A percentile compares a stretch with the other conserved stretches of the same genome.
These are phyloP conservation scores for Pestalotiopsis sp. DNA, from an alignment of 2,329 filamentous ascomycete genomes.

Conservation along the genomic window DNA sequence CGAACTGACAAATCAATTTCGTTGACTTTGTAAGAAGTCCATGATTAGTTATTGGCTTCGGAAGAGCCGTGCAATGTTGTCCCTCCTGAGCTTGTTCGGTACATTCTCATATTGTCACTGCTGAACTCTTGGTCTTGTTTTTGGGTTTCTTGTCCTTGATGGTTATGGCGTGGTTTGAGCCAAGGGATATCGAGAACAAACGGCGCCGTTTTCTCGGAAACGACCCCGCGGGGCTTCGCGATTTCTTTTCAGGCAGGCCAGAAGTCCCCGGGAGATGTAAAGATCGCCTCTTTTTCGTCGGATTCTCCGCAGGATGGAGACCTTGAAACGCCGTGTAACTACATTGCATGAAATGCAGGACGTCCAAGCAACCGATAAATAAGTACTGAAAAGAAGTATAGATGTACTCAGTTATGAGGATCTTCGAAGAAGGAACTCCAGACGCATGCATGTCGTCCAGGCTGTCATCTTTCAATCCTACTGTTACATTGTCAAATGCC, in stretches of 20 bases:
- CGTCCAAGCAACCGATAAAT: background rate
- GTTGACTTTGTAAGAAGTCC: background rate
- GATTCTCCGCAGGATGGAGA: background rate
- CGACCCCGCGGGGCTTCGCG: background rate
- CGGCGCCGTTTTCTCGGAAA: background rate
- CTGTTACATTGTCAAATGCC: background rate
- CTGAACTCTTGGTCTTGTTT: too few species aligned
- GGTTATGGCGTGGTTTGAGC: background rate
- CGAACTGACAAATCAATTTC: background rate
- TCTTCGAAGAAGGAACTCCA: background rate
- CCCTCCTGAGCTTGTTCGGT: too few species aligned
- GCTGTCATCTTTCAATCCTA: background rate
- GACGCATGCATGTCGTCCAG: background rate
- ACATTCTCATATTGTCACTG: too few species aligned
- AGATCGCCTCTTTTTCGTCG: background rate
- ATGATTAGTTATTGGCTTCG: background rate
- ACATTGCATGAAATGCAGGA: background rate
- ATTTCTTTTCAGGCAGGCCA: background rate
- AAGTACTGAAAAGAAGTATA: background rate
- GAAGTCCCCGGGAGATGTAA: background rate
- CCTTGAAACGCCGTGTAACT: background rate
- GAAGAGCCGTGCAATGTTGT: background rate
- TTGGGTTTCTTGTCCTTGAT: background rate
- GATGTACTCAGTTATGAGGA: background rate
- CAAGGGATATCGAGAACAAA: background rate